Percentiles rank a stretch among this genome's conserved stretches.
phyloP scores from a whole-genome alignment of 257 asterid species.

The Salvia splendens region DNA sequence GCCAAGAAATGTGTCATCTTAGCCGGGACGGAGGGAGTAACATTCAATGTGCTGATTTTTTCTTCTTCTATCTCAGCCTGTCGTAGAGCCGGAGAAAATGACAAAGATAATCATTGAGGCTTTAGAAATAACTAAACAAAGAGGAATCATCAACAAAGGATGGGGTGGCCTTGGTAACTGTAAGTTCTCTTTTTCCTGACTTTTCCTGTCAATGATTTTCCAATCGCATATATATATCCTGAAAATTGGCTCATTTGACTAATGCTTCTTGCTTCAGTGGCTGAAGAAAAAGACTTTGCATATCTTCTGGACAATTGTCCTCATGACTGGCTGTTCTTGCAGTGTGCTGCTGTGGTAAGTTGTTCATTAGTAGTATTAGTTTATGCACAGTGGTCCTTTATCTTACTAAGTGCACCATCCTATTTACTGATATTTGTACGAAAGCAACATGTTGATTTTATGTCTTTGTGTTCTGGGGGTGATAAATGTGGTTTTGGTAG shows the following conservation, averaged over 20 bases:
- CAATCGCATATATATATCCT: neutral
- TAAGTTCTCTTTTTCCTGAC: slow-evolving; percentile 51
- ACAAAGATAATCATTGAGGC: slow-evolving; percentile 85
- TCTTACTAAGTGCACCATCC: neutral
- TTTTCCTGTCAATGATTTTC: slow-evolving; percentile 17
- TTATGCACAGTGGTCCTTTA: neutral
- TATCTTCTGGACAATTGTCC: slow-evolving; percentile 88
- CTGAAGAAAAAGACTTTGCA: slow-evolving; percentile 77
- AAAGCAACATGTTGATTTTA: slow-evolving; percentile 8
- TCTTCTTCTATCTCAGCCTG: slow-evolving; percentile 62
- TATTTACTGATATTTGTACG: too few relatives aligned
- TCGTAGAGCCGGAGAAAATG: slow-evolving; percentile 95
- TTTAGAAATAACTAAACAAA: slow-evolving; percentile 70
- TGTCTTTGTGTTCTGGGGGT: neutral
- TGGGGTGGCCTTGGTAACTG: slow-evolving; percentile 99
- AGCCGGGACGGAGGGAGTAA: too few relatives aligned
- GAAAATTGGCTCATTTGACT: slow-evolving; percentile 25
- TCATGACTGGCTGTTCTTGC: slow-evolving; percentile 91
- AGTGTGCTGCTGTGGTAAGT: slow-evolving; percentile 91
- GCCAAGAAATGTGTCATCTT: too few relatives aligned
- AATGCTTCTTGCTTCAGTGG: slow-evolving; percentile 58
- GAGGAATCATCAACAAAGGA: slow-evolving; percentile 95
- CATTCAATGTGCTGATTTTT: slow-evolving; percentile 17
- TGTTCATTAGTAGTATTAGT: slow-evolving; percentile 19
- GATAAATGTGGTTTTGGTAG: neutral